These are phyloP conservation scores for Trichoderma asperelloides DNA, from an alignment of 495 filamentous ascomycete genomes.

Conservation along the genomic window DNA sequence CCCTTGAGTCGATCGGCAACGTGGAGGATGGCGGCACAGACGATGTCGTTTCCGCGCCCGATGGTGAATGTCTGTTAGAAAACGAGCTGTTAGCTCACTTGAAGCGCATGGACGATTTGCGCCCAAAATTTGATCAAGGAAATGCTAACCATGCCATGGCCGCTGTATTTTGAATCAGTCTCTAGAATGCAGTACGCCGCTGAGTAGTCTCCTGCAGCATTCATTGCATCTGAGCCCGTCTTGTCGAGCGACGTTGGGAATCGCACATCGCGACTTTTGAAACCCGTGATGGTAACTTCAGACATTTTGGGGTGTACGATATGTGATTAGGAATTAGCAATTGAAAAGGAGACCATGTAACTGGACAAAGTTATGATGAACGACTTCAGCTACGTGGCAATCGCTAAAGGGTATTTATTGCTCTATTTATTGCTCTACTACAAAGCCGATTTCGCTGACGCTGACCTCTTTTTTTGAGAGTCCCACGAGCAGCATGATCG, in stretches of 20 bases:
- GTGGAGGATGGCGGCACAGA: constrained; percentile 74
- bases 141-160: constrained; percentile 75
- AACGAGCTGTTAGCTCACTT: constrained; percentile 11
- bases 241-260: constrained; percentile 94
- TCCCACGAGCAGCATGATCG: neutral
- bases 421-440: neutral
- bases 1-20: constrained; percentile 63
- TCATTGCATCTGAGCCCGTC: constrained; percentile 96
- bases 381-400: neutral
- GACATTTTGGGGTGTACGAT: constrained; percentile 22
- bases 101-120: neutral
- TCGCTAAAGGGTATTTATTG: neutral
- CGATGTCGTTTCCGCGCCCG: constrained; percentile 89
- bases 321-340: neutral
- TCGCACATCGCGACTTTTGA: constrained; percentile 74
- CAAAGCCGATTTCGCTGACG: neutral
- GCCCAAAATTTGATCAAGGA: neutral
- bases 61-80: constrained; percentile 78
- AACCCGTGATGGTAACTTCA: constrained; percentile 73
- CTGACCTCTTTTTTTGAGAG: neutral
- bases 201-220: constrained; percentile 87
- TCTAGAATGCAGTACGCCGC: constrained; percentile 86
- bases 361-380: neutral
- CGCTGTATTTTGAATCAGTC: constrained; percentile 62
- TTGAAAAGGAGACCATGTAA: neutral